Evolutionary conservation across 2,329 filamentous ascomycete species (phyloP), one percentile per base, ranked within the genome.

Genomic region (Leptographium galeiforme): DNA sequence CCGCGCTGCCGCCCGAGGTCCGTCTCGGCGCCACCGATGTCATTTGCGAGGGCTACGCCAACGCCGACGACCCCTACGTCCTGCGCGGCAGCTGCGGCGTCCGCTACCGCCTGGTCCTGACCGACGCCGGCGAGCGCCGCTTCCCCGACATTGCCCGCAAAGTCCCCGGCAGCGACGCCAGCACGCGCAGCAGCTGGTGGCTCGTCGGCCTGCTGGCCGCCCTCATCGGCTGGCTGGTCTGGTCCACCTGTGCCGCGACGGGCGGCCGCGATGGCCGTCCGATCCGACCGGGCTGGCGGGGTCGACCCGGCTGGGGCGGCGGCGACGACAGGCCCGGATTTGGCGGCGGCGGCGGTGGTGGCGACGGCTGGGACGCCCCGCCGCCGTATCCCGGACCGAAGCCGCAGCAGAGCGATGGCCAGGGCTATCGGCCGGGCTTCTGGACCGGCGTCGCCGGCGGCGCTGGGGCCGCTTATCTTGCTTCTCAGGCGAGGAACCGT

Each of bases 71-170:
- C 66, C 81, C 81, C 0, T 94, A 89, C 66, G 78, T 97, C n/a
- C 71, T 97, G 52, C 89, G 87, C 63, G 93, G 93, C 25, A 93
- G 87, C 66, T 97, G 91, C 68, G 93, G 86, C 14, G 90, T 95
- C 30, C 88, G 95, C 69, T 97, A 97, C 68, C 76, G 84, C 14
- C 69, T 97, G 8, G 67, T 85, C 0, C 72, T 97, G 51, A 97
- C 90, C 1, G 81, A 84, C 12, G 73, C 76, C 57, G 93, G 93
- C 4, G 82, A 90, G 68, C 68, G 77, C 60, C 79, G 75, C 60
- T 90, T 85, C 65, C 87, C 85, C 1, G 65, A 77, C 40, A 62
- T 79, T 43, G 70, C 67, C 51, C n/a, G 19, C 1, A 19, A 16
- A 18, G 8, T 7, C 8, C n/a, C n/a, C 18, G 10, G n/a, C 33